phyloP scores from a whole-genome alignment of 371 early-diverging fungal genomes.

The Mortierella sp. region DNA sequence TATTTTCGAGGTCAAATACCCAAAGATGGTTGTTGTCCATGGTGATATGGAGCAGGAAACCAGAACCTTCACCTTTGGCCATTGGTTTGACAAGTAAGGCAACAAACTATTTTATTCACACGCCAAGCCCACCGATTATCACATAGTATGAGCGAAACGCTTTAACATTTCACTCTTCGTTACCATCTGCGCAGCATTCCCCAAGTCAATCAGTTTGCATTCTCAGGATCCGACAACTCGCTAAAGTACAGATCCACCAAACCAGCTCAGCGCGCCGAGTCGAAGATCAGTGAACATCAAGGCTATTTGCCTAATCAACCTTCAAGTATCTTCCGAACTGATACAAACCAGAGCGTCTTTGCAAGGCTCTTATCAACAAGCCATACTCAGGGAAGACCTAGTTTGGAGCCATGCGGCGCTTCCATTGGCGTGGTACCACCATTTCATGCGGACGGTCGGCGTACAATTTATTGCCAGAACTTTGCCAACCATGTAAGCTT shows the following conservation, averaged over 20 bases:
- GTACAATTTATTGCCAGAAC: slow-evolving; percentile 70
- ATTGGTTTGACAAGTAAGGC: slow-evolving; percentile 79
- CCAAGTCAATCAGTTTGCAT: slow-evolving; percentile 72
- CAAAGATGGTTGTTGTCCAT: slow-evolving; percentile 70
- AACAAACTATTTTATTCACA: neutral
- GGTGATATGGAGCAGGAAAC: slow-evolving; percentile 74
- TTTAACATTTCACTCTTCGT: neutral
- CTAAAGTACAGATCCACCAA: slow-evolving; percentile 72
- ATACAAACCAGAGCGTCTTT: slow-evolving; percentile 77
- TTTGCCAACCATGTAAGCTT: slow-evolving; percentile 68
- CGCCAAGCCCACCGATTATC: neutral
- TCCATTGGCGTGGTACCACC: slow-evolving; percentile 61
- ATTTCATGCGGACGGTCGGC: slow-evolving; percentile 69
- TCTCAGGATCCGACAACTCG: slow-evolving; percentile 66
- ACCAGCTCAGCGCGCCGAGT: slow-evolving; percentile 68
- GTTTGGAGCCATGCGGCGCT: slow-evolving; percentile 70
- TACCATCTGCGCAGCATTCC: slow-evolving; percentile 58
- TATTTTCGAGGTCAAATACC: slow-evolving; percentile 70
- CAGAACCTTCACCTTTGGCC: slow-evolving; percentile 72
- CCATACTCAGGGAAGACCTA: slow-evolving; percentile 63
- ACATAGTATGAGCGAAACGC: neutral
- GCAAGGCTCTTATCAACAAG: slow-evolving; percentile 69
- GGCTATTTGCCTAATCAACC: slow-evolving; percentile 76
- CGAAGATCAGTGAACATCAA: slow-evolving; percentile 77
- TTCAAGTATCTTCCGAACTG: slow-evolving; percentile 74